A percentile compares a stretch with the other conserved stretches of the same genome.
Evolutionary conservation across 129 eudicot genomes (phyloP).

Genomic region (Escallonia rubra): DNA sequence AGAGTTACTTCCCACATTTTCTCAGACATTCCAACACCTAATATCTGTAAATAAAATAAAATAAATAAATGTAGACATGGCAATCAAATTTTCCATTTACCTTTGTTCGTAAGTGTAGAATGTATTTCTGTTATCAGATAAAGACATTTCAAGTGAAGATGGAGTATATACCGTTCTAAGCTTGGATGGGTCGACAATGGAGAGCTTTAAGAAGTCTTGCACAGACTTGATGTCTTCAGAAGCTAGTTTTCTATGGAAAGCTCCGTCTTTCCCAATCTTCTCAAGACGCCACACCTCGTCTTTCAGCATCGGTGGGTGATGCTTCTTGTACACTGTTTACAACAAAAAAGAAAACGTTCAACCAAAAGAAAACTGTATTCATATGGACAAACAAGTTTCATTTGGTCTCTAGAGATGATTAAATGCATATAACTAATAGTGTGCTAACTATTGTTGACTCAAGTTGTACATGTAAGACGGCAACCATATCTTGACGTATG

Average conservation of each 20-base stretch:
- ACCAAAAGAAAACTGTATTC: too few species aligned
- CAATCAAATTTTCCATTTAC: not conserved
- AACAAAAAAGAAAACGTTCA: not conserved
- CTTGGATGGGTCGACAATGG: conserved; percentile 28
- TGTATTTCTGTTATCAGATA: not conserved
- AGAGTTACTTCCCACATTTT: conserved; percentile 67
- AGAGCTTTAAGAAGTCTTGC: conserved; percentile 58
- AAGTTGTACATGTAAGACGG: too few species aligned
- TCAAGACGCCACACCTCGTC: conserved; percentile 91
- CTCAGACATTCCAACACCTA: conserved; percentile 73
- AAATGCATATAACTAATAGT: too few species aligned
- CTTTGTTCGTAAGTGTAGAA: not conserved
- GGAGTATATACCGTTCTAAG: conserved; percentile 38
- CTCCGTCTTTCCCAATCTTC: conserved; percentile 91
- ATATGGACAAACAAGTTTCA: too few species aligned
- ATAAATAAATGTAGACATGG: not conserved
- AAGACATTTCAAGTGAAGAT: not conserved
- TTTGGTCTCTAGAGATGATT: too few species aligned
- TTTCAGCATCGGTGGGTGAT: conserved; percentile 66
- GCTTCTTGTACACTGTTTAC: conserved; percentile 75
- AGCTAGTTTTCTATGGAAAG: conserved; percentile 52
- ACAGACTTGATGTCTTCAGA: conserved; percentile 44
- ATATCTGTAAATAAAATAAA: conserved; percentile 23
- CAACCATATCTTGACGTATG: too few species aligned
- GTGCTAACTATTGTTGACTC: too few species aligned